Conservation (phyloP, 1,284 basidiomycete species). For the Trichosporon inkin region DNA sequence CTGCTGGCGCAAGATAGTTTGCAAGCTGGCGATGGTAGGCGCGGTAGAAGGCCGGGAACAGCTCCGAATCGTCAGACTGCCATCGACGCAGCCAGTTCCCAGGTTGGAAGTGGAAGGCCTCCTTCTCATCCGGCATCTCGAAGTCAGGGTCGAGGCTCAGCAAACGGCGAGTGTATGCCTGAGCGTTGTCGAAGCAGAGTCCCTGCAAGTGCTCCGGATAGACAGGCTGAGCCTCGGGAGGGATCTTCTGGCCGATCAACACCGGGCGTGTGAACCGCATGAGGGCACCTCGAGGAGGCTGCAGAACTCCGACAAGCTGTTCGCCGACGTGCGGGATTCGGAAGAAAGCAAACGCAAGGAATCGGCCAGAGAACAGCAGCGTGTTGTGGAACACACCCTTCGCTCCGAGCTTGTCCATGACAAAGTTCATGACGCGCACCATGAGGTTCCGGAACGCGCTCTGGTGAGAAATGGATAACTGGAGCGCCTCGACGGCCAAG, state of each 20-base stretch:
- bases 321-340: slow-evolving; percentile 54
- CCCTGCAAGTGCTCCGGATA: slow-evolving; percentile 45
- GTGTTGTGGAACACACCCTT: slow-evolving; percentile 57
- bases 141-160: slow-evolving; percentile 35
- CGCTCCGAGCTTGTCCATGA: slow-evolving; percentile 54
- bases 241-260: slow-evolving; percentile 28
- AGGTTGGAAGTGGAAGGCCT: slow-evolving; percentile 50
- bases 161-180: slow-evolving; percentile 44
- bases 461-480: slow-evolving; percentile 36
- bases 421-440: slow-evolving; percentile 51
- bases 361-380: slow-evolving; percentile 53
- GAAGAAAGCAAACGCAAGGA: slow-evolving; percentile 55
- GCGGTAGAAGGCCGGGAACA: slow-evolving; percentile 56
- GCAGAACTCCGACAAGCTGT: slow-evolving; percentile 53
- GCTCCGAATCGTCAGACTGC: slow-evolving; percentile 55
- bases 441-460: slow-evolving; percentile 48
- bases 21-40: slow-evolving; percentile 55
- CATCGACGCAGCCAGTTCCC: slow-evolving; percentile 52
- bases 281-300: slow-evolving; percentile 51
- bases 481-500: slow-evolving; percentile 46
- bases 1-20: slow-evolving; percentile 46
- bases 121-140: slow-evolving; percentile 40
- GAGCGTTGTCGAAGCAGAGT: slow-evolving; percentile 46
- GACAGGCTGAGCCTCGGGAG: slow-evolving; percentile 26
- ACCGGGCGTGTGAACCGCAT: slow-evolving; percentile 46